Conservation (phyloP, 2,329 filamentous ascomycete genomes). For the Aspergillus cejpii region DNA sequence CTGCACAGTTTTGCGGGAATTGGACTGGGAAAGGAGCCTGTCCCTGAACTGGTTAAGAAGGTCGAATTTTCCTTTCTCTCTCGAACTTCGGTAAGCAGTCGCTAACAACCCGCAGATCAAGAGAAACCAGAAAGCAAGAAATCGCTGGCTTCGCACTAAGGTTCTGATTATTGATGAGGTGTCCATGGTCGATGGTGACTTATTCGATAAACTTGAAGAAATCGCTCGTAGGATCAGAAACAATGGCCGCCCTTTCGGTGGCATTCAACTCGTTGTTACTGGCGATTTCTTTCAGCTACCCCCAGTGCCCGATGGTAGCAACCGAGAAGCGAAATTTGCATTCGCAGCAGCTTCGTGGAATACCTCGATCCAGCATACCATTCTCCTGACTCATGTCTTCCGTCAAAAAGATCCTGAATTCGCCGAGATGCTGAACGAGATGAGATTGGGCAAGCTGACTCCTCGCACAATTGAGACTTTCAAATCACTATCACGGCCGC, state of each 20-base stretch:
- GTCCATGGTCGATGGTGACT: slow-evolving; percentile 95
- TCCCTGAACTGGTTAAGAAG: slow-evolving; percentile 74
- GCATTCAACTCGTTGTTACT: slow-evolving; percentile 91
- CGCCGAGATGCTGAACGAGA: slow-evolving; percentile 93
- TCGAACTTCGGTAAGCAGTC: neutral
- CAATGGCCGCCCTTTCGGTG: slow-evolving; percentile 87
- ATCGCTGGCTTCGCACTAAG: slow-evolving; percentile 81
- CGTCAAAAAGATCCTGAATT: slow-evolving; percentile 88
- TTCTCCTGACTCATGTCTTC: slow-evolving; percentile 91
- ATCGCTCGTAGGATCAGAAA: slow-evolving; percentile 81
- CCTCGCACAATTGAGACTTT: slow-evolving; percentile 72
- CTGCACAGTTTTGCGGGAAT: slow-evolving; percentile 95
- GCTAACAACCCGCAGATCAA: slow-evolving; percentile 52
- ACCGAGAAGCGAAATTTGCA: slow-evolving; percentile 72
- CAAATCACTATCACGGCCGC: slow-evolving; percentile 61
- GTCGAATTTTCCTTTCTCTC: slow-evolving; percentile 14
- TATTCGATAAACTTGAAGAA: slow-evolving; percentile 92
- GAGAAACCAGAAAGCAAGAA: slow-evolving; percentile 78
- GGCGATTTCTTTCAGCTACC: slow-evolving; percentile 97
- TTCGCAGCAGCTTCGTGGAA: slow-evolving; percentile 91
- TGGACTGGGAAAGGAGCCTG: slow-evolving; percentile 85
- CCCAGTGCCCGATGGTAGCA: slow-evolving; percentile 70
- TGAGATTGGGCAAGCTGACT: slow-evolving; percentile 79
- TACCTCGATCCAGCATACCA: slow-evolving; percentile 89
- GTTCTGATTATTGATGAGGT: slow-evolving; percentile 89